A percentile compares a stretch with the other conserved stretches of the same genome.
These are phyloP conservation scores for Cardamine chenopodiifolia DNA, from an alignment of 345 rosid species.

Conservation along the genomic window DNA sequence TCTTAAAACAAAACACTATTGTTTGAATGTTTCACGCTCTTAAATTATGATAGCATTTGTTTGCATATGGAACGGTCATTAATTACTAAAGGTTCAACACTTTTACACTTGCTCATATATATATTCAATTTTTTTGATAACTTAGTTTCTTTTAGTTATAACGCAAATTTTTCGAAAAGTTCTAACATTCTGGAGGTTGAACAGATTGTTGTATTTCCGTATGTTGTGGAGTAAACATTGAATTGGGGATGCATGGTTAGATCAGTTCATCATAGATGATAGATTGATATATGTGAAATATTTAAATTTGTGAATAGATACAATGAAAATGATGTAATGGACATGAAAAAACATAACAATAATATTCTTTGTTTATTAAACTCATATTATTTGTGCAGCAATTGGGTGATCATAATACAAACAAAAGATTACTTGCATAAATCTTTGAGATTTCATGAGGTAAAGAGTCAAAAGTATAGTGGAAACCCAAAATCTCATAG, in stretches of 20 bases:
- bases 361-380: background rate
- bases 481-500: slow-evolving; percentile 35
- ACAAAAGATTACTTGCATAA: slow-evolving; percentile 20
- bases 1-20: background rate
- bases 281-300: background rate
- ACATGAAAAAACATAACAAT: background rate
- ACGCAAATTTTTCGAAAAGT: background rate
- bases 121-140: background rate
- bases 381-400: slow-evolving; percentile 8
- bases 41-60: background rate
- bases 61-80: background rate
- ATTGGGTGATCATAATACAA: slow-evolving; percentile 36
- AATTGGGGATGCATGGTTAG: background rate
- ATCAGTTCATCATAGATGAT: background rate
- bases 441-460: slow-evolving; percentile 42
- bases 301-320: background rate
- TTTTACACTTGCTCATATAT: background rate
- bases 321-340: slow-evolving; percentile 4
- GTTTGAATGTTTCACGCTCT: background rate
- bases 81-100: background rate
- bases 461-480: slow-evolving; percentile 43
- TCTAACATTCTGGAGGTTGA: background rate
- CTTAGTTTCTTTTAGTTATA: background rate
- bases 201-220: background rate
- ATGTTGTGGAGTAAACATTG: background rate